Base-by-base conservation (phyloP, 805 yeast species). In the Starmera quercuum region DNA sequence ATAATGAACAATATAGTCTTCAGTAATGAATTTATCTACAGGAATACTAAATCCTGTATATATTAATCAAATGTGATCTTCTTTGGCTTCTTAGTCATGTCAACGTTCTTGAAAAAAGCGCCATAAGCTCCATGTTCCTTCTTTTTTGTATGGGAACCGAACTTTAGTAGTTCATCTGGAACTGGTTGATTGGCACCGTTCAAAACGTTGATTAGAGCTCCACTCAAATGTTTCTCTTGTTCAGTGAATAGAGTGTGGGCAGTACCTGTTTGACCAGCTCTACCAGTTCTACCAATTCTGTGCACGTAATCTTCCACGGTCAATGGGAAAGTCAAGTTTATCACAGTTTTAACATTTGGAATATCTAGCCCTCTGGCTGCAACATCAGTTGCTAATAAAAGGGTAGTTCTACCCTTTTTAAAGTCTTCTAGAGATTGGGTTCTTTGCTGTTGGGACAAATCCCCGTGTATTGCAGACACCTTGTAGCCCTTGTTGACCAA, bases 111-210 rank as follows among this genome's bases (percentile, higher is more conserved):
- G 69, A 66, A 92, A 68, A 92, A 92, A 1, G 97, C 97, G 45
- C 99, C 99, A 51, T 92, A 92, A n/a, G 90, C 96, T 44, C 90
- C 77, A 55, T 92, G 98, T 44, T 86, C 88, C 68, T 92, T 92
- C 81, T 88, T 90, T 64, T 92, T 92, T 9, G 97, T 92, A 62
- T 92, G 97, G 6, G 96, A 87, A 31, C 99, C 99, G 49, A 90
- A 92, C 59, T 88, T 90, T 56, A 85, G 71, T 53, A 92, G 68
- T 37, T 87, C 97, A 34, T 84, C 96, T 7, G 99, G 99, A 39
- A 92, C 97, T 1, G 81, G 79, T 64, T 92, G 98, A 59, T 81
- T 75, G 15, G 97, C 98, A 45, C 94, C 95, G 46, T 95, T 74
- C 49, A 92, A 68, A 27, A 92, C 88, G 56, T 92, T 92, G 63